Conservation (phyloP, 208 protist species). For the Trypanosoma brucei region DNA sequence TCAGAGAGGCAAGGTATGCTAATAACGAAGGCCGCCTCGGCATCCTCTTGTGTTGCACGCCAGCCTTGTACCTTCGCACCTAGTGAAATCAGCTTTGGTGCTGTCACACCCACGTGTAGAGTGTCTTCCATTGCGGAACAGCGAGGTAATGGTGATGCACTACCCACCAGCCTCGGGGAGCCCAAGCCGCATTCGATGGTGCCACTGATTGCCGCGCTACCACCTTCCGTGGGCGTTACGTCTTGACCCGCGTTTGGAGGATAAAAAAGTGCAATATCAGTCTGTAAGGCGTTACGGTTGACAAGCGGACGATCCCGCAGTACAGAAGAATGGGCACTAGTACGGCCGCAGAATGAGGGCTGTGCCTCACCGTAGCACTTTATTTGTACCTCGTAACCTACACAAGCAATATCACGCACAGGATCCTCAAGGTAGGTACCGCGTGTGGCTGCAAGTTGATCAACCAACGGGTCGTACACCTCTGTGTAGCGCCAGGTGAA, state of each 20-base stretch:
- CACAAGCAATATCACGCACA: slow-evolving; percentile 59
- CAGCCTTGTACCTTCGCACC: slow-evolving; percentile 73
- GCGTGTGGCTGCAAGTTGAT: slow-evolving; percentile 59
- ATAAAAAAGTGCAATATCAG: too few relatives aligned
- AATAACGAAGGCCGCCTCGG: slow-evolving; percentile 61
- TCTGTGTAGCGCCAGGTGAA: slow-evolving; percentile 81
- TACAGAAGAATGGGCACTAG: too few relatives aligned
- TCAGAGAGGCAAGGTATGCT: slow-evolving; percentile 33
- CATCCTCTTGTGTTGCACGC: slow-evolving; percentile 77
- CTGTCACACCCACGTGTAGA: slow-evolving; percentile 43
- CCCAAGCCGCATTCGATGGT: too few relatives aligned
- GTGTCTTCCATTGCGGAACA: slow-evolving; percentile 1
- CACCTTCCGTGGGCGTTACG: too few relatives aligned
- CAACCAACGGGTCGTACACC: slow-evolving; percentile 69
- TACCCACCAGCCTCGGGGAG: too few relatives aligned
- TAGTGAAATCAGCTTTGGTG: slow-evolving; percentile 38
- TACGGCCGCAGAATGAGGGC: too few relatives aligned
- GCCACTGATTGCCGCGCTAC: too few relatives aligned
- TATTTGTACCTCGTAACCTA: slow-evolving; percentile 49
- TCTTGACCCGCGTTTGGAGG: too few relatives aligned
- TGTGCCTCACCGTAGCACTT: slow-evolving; percentile 2
- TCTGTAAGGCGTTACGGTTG: too few relatives aligned
- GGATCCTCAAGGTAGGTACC: slow-evolving; percentile 51
- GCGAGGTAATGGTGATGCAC: too few relatives aligned
- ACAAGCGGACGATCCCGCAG: too few relatives aligned